Percentiles rank a stretch among this genome's conserved stretches.
These are phyloP conservation scores for Raffaelea ambrosiae DNA, from an alignment of 2,329 filamentous ascomycete species.

Conservation along the genomic window DNA sequence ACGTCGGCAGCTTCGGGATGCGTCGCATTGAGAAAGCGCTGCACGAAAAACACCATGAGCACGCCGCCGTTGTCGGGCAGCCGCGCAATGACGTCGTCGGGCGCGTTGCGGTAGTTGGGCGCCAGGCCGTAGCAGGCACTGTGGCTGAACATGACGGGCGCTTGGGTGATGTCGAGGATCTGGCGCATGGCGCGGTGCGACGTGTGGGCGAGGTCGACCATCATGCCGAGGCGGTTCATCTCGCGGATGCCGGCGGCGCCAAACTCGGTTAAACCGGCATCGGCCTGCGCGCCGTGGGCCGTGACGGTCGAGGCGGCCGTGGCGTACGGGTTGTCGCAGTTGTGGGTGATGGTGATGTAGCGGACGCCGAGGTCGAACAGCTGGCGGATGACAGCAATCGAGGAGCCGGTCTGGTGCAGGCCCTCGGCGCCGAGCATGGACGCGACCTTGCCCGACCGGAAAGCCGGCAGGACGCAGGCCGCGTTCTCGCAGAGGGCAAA, in stretches of 20 bases:
- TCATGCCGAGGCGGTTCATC: constrained; percentile 22
- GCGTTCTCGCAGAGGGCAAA: constrained; percentile 18
- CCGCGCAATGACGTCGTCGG: constrained; percentile 15
- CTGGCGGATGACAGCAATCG: constrained; percentile 24
- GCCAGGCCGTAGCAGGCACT: constrained; percentile 9
- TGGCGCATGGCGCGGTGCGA: constrained; percentile 13
- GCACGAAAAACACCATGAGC: constrained; percentile 2
- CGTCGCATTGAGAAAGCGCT: not conserved
- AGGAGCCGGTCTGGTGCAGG: constrained; percentile 24
- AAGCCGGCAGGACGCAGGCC: constrained; percentile 19
- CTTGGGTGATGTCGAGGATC: constrained; percentile 8
- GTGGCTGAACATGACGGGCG: constrained; percentile 15
- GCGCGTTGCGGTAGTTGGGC: constrained; percentile 22
- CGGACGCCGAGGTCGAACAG: constrained; percentile 26
- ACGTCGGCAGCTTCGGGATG: not conserved
- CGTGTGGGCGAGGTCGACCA: constrained; percentile 14
- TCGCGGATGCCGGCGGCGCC: constrained; percentile 17
- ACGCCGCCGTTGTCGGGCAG: constrained; percentile 4
- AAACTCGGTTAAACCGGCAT: constrained; percentile 12
- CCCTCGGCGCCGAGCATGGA: constrained; percentile 30
- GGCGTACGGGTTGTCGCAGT: constrained; percentile 23
- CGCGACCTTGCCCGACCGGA: constrained; percentile 22
- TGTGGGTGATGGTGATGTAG: constrained; percentile 27
- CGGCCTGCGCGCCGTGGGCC: constrained; percentile 4
- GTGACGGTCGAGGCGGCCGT: constrained; percentile 21